Conservation (phyloP, 495 filamentous ascomycete genomes). For the Thermothielavioides terrestris region DNA sequence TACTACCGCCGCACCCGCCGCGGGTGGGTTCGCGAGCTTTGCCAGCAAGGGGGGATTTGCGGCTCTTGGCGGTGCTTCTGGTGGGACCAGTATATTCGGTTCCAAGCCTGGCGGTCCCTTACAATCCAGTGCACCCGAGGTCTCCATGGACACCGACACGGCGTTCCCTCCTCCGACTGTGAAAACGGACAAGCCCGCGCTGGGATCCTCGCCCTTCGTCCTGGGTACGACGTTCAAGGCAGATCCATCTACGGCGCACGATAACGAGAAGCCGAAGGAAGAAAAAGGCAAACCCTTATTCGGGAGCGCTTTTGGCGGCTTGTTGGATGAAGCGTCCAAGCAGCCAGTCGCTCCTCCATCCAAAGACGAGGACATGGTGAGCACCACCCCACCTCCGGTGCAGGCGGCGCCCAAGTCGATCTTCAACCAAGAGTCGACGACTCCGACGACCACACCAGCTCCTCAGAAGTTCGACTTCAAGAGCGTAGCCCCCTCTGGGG, state of each 20-base stretch:
- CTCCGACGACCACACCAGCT: constrained; percentile 46
- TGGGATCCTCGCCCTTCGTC: constrained; percentile 58
- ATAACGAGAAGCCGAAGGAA: constrained; percentile 47
- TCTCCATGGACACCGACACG: constrained; percentile 35
- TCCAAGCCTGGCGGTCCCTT: constrained; percentile 34
- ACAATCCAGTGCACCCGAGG: constrained; percentile 28
- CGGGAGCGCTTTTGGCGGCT: constrained; percentile 46
- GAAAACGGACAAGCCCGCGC: constrained; percentile 34
- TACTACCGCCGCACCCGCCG: constrained; percentile 16
- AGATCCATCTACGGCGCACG: constrained; percentile 52
- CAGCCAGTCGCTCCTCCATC: constrained; percentile 34
- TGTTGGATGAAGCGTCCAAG: constrained; percentile 41
- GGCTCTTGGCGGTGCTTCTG: constrained; percentile 32
- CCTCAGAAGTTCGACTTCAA: constrained; percentile 36
- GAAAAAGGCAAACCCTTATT: constrained; percentile 44
- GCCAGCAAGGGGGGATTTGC: constrained; percentile 51
- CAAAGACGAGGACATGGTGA: constrained; percentile 55
- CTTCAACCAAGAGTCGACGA: constrained; percentile 42
- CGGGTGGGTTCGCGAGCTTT: constrained; percentile 51
- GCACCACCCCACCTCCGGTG: constrained; percentile 25
- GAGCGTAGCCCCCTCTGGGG: constrained; percentile 6
- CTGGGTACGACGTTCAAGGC: constrained; percentile 74
- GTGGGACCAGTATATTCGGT: constrained; percentile 42
- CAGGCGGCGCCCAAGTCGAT: constrained; percentile 28
- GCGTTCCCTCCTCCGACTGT: constrained; percentile 32